Conservation (phyloP, 2,329 filamentous ascomycete species). For the Cryphonectria naterciae region DNA sequence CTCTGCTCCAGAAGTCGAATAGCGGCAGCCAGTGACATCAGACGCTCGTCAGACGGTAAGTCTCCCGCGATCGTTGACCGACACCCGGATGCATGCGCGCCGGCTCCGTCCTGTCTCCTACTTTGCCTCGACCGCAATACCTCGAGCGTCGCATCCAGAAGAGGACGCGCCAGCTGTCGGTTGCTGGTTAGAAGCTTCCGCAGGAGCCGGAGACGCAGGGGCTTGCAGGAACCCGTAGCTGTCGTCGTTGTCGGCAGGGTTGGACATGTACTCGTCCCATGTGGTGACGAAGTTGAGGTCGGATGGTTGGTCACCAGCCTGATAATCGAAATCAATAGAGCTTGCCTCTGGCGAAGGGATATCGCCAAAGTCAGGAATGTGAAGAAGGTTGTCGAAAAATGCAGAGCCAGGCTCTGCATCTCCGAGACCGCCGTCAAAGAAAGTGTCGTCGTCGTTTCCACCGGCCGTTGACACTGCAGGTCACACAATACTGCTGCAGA, state of each 20-base stretch:
- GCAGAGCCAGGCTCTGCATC: slow-evolving; percentile 66
- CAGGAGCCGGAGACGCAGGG: slow-evolving; percentile 64
- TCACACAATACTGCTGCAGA: slow-evolving; percentile 99
- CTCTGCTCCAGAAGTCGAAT: slow-evolving; percentile 48
- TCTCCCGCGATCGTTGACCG: slow-evolving; percentile 13
- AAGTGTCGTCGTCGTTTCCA: slow-evolving; percentile 57
- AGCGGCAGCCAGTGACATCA: slow-evolving; percentile 54
- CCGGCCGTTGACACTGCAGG: slow-evolving; percentile 97
- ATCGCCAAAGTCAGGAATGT: slow-evolving; percentile 12
- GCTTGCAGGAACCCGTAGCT: slow-evolving; percentile 58
- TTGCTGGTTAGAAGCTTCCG: slow-evolving; percentile 72
- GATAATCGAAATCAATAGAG: slow-evolving; percentile 69
- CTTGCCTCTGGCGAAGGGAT: slow-evolving; percentile 69
- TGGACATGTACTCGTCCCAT: slow-evolving; percentile 53
- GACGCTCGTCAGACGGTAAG: slow-evolving; percentile 41
- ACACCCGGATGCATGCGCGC: slow-evolving; percentile 6
- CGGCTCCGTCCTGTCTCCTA: slow-evolving; percentile 23
- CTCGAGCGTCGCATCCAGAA: slow-evolving; percentile 74
- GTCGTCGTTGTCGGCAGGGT: slow-evolving; percentile 44
- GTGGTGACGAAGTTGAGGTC: slow-evolving; percentile 35
- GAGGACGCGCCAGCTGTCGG: slow-evolving; percentile 74
- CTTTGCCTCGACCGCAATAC: slow-evolving; percentile 64
- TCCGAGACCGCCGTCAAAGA: slow-evolving; percentile 43
- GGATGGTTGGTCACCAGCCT: slow-evolving; percentile 58
- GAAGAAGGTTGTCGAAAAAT: slow-evolving; percentile 62